Conservation (phyloP, 1,284 basidiomycete genomes). For the Kwoniella shivajii region DNA sequence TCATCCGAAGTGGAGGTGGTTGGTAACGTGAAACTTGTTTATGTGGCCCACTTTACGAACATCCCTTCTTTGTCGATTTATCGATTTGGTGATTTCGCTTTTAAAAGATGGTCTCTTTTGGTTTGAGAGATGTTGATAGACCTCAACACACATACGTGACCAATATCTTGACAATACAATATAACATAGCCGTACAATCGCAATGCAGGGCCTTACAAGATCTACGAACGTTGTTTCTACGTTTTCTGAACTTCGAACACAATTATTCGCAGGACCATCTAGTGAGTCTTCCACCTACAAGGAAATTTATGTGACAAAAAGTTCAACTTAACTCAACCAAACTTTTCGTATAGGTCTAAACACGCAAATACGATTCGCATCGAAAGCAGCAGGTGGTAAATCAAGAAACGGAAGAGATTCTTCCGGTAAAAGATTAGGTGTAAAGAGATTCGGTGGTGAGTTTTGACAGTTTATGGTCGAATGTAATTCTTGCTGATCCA, state of each 20-base stretch:
- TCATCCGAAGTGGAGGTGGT: neutral
- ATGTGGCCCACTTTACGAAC: neutral
- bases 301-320: neutral
- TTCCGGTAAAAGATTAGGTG: conserved; percentile 83
- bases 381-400: conserved; percentile 90
- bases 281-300: conserved; percentile 23
- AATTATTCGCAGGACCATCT: conserved; percentile 45
- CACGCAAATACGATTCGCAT: conserved; percentile 68
- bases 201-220: too few species aligned
- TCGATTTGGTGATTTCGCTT: too few species aligned
- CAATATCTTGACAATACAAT: too few species aligned
- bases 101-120: too few species aligned
- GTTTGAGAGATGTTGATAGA: neutral
- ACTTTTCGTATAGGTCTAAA: conserved; percentile 1
- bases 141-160: too few species aligned
- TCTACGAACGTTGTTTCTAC: too few species aligned
- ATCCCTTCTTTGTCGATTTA: too few species aligned
- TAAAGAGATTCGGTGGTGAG: conserved; percentile 91
- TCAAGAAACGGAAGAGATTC: conserved; percentile 88
- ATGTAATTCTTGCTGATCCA: neutral
- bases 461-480: conserved; percentile 9
- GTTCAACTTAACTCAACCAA: too few species aligned
- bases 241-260: conserved; percentile 28
- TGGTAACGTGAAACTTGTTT: neutral
- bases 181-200: too few species aligned